phyloP scores from a whole-genome alignment of 768 basidiomycete species.

The Dacryopinax spathularia region DNA sequence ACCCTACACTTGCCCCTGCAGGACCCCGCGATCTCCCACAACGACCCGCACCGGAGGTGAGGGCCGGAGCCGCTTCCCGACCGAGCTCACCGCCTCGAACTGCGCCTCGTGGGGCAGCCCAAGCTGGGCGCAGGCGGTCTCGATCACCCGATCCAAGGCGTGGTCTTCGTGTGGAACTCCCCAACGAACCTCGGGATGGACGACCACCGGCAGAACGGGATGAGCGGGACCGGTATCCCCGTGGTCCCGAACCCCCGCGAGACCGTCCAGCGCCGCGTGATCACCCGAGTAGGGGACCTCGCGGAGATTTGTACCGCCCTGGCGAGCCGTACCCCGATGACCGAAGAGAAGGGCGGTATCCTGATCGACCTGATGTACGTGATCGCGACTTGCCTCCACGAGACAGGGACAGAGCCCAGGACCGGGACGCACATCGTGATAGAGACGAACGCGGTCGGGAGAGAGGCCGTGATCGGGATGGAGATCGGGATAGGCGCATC shows the following conservation, averaged over 20 bases:
- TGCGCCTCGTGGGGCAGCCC: not conserved
- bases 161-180: not conserved
- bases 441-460: constrained; percentile 36
- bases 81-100: not conserved
- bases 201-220: not conserved
- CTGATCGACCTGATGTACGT: constrained; percentile 7
- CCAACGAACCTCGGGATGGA: not conserved
- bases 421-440: constrained; percentile 30
- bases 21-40: not conserved
- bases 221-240: not conserved
- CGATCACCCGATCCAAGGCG: not conserved
- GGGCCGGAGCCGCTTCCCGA: not conserved
- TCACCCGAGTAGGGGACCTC: not conserved
- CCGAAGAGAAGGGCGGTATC: not conserved
- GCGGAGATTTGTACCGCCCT: not conserved
- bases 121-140: not conserved
- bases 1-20: not conserved
- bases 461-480: constrained; percentile 24
- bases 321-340: not conserved
- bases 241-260: not conserved
- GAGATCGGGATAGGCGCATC: not conserved
- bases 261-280: not conserved
- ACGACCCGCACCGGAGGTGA: not conserved
- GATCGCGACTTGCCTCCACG: constrained; percentile 27
- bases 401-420: constrained; percentile 35